Conservation (phyloP, 169 alveolate genomes). For the Ichthyophthirius multifiliis region DNA sequence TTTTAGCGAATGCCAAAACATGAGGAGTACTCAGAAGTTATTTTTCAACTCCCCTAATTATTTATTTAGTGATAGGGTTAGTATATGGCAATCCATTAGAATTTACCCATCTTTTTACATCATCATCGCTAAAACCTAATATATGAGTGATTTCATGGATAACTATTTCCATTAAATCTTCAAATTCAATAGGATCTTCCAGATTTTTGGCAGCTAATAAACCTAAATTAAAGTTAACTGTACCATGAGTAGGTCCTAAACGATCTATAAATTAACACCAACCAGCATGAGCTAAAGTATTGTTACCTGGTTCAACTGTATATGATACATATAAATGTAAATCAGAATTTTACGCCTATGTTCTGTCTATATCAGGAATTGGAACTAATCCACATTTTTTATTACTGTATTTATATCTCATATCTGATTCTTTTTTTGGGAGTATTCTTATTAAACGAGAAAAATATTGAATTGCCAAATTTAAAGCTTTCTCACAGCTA, state of each 20-base stretch:
- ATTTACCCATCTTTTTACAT: background rate
- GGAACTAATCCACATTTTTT: slow-evolving; percentile 2
- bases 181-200: background rate
- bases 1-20: slow-evolving; percentile 34
- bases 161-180: background rate
- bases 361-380: background rate
- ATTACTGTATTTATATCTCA: no score
- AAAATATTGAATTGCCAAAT: background rate
- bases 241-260: slow-evolving; percentile 9
- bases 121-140: background rate
- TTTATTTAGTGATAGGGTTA: background rate
- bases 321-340: background rate
- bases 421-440: background rate
- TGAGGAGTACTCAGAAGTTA: slow-evolving; percentile 27
- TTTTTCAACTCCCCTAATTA: background rate
- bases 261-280: background rate
- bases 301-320: slow-evolving; percentile 1
- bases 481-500: slow-evolving; percentile 1
- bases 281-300: background rate
- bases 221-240: background rate
- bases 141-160: slow-evolving; percentile 13
- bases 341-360: background rate
- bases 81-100: background rate
- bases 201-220: background rate
- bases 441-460: background rate